Evolutionary conservation across 441 rosid species (phyloP), one percentile per base, ranked within the genome.

Genomic region (Gossypium davidsonii): DNA sequence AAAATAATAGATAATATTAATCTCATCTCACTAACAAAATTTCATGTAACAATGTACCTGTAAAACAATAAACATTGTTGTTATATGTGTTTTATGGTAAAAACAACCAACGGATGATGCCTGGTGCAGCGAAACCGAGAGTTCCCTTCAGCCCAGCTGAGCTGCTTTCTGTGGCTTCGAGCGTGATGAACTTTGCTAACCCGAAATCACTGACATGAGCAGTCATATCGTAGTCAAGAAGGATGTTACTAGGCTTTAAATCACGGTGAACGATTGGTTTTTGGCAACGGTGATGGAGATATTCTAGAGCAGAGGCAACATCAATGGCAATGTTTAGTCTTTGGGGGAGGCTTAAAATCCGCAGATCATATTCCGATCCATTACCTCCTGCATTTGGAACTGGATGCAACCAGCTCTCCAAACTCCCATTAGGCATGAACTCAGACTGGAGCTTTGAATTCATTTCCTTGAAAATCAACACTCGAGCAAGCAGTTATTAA

Each of bases 181-280:
- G n/a, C 9, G 9, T 6, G 42, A 37, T 17, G 52, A 57, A 17
- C 25, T 70, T 70, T 18, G 73, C 48, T 70, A 55, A 34, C 28
- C 73, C 73, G 25, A 70, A 70, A 34, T 70, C 73, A 3, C 73
- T 3, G 46, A 70, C 49, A 37, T 70, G 63, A 52, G 62, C 63
- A 12, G 59, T 20, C 51, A 70, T 20, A 39, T 70, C 14, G 5
- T 34, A 20, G 20, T 70, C 53, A 0, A 70, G 64, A 39, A 70
- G 73, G 25, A 70, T 21, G 26, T 70, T 70, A 7, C 64, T 70
- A 37, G 64, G 73, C 59, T 70, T 70, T 23, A 70, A 34, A 39
- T 55, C 73, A 2, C 64, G 59, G 62, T 70, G 64, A 70, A 70
- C 62, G 14, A 55, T 21, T 37, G 60, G 52, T 17, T 18, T 70